phyloP scores from a whole-genome alignment of 2,329 filamentous ascomycete genomes.

The Fusarium setosum region DNA sequence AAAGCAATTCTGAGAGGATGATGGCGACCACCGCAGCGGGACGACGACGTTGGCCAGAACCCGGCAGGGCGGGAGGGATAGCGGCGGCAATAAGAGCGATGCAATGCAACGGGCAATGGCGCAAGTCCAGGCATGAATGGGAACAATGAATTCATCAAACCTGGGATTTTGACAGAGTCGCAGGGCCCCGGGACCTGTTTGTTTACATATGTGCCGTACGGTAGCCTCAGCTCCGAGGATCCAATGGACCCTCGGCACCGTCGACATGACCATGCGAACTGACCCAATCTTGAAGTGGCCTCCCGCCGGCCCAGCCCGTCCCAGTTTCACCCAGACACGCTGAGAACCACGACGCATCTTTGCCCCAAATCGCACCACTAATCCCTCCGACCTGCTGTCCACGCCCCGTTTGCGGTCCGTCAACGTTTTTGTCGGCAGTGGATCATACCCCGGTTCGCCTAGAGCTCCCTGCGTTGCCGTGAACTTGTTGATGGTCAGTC shows the following conservation, averaged over 20 bases:
- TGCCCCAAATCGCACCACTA: constrained; percentile 34
- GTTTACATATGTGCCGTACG: constrained; percentile 43
- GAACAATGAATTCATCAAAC: constrained; percentile 15
- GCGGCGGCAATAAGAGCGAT: constrained; percentile 3
- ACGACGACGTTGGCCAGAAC: not conserved
- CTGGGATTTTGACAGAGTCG: not conserved
- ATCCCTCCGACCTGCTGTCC: constrained; percentile 39
- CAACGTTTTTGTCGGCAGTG: constrained; percentile 33
- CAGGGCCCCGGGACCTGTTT: constrained; percentile 27
- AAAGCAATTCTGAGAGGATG: constrained; percentile 9
- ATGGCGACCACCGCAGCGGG: constrained; percentile 1
- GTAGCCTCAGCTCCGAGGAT: constrained; percentile 11
- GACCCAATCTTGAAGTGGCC: constrained; percentile 22
- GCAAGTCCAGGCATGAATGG: constrained; percentile 23
- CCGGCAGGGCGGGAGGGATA: constrained; percentile 1
- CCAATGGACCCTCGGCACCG: constrained; percentile 28
- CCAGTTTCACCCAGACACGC: constrained; percentile 26
- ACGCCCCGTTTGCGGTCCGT: constrained; percentile 32
- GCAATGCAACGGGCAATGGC: constrained; percentile 17
- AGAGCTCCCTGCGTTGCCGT: not conserved
- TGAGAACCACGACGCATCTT: constrained; percentile 27
- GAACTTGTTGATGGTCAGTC: not conserved
- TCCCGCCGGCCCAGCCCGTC: constrained; percentile 30
- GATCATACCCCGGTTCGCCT: constrained; percentile 20
- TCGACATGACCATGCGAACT: constrained; percentile 33